Evolutionary conservation across 2,329 filamentous ascomycete genomes (phyloP), one percentile per base, ranked within the genome.

Genomic region (Cytospora leucostoma): DNA sequence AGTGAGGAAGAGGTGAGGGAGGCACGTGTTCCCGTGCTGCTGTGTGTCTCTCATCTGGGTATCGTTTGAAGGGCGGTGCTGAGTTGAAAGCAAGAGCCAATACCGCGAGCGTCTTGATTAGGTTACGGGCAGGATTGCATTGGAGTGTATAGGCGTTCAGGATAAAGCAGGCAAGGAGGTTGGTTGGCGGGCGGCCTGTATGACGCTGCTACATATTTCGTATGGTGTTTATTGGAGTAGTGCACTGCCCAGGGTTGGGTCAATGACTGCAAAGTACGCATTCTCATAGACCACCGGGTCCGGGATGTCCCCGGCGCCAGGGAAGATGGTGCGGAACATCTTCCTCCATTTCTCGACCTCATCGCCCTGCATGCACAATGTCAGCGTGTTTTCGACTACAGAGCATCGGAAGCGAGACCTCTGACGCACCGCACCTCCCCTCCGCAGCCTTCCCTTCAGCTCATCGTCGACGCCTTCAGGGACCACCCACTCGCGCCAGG

Each of bases 381-480:
- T 60, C 44, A 63, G 56, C 40, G 32, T 62, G 64, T 35, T 65
- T 57, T n/a, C 4, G 40, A 32, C 7, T 37, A 27, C 15, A 11
- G 27, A 33, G 15, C 21, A 35, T 32, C 27, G 35, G 33, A 32
- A 8, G 33, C 19, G 67, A 51, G n/a, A 63, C 64, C 49, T 70
- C 60, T 12, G 13, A 15, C 65, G 33, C 2, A 64, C 13, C 61
- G 70, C 68, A 56, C 68, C 67, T 27, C 71, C 65, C 10, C 59
- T 58, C 7, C 64, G 65, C 6, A 72, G 59, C 54, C 61, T 61
- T 21, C 69, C 70, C 65, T 71, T 68, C 56, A 71, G 68, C 17
- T 84, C 73, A 35, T 80, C 77, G 50, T 83, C 77, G 68, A 78
- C 79, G 0, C 79, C 78, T 49, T 78, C 78, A 1, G 74, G 72